A percentile compares a stretch with the other conserved stretches of the same genome.
Evolutionary conservation across 2,329 filamentous ascomycete species (phyloP).

Genomic region (Raffaelea ambrosiae): DNA sequence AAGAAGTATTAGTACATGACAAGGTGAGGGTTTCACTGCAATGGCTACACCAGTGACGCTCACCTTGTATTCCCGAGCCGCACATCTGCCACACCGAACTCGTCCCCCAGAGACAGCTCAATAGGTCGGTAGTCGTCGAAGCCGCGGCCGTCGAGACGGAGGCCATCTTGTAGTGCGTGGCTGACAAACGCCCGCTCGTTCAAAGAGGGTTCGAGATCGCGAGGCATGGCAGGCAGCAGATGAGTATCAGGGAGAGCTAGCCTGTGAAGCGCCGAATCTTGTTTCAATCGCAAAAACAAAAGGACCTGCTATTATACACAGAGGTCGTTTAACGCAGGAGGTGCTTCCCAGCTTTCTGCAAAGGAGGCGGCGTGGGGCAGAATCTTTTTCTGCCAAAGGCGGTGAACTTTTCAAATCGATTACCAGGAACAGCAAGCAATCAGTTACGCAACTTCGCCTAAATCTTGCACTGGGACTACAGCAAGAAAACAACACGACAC

Average conservation of each 20-base stretch:
- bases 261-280: no score
- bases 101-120: constrained; percentile 75
- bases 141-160: constrained; percentile 75
- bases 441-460: not conserved
- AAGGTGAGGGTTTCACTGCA: no score
- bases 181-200: constrained; percentile 83
- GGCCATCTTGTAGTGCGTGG: constrained; percentile 70
- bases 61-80: constrained; percentile 85
- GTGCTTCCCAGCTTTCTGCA: not conserved
- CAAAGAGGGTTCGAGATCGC: constrained; percentile 81
- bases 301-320: no score
- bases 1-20: constrained; percentile 6
- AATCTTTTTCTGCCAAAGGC: constrained; percentile 16
- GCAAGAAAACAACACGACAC: no score
- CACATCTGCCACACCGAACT: constrained; percentile 85
- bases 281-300: not conserved
- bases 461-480: constrained; percentile 7
- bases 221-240: constrained; percentile 58
- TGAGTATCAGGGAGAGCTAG: no score
- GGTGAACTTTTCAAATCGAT: constrained; percentile 13
- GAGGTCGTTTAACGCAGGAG: not conserved
- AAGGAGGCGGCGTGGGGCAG: not conserved
- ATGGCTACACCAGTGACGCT: not conserved
- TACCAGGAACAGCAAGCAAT: not conserved
- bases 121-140: constrained; percentile 74